Evolutionary conservation across 2,329 filamentous ascomycete species (phyloP), one percentile per base, ranked within the genome.

Genomic region (Epichloe sibirici): DNA sequence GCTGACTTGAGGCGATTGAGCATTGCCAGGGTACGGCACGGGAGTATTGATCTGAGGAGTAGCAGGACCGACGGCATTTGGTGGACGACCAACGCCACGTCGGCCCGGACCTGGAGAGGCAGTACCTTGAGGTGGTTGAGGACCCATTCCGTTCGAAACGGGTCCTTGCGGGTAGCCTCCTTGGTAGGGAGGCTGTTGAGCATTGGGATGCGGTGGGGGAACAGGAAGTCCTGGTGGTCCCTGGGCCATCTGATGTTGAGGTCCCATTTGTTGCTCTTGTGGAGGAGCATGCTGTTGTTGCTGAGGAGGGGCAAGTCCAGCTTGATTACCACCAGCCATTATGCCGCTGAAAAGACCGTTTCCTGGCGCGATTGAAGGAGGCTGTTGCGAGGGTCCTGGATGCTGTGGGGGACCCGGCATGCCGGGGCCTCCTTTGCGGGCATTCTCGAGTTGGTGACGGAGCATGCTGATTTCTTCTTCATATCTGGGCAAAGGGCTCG

Each of bases 321-420:
- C 86, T 72, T 91, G 89, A 62, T 85, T 87, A 57, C 79, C 82
- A 58, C 91, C 91, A 52, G 90, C 83, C 88, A 98, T 97, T 65
- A 97, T 95, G 53, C 89, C 90, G 60, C 89, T 90, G 65, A 98
- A 97, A 42, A 97, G 78, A 64, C 94, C 93, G 66, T 86, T 91
- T 28, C 91, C 90, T 64, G 94, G 87, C 31, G 90, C 88, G 60
- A 97, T 87, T 48, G 88, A 90, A 38, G 93, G 91, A 56, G 87
- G 86, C 57, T 89, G 86, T 70, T 93, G 88, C 48, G 87, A 83
- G 53, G 89, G 86, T 44, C 85, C 88, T 54, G 81, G 81, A 58
- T 93, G 88, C 63, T 86, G 85, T 55, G 85, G 79, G 79, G 83
- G 83, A 15, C 82, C 85, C 57, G 79, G 78, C 63, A 89, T 82